Evolutionary conservation across 805 yeast species (phyloP).

Genomic region (Sugiyamaella valdiviana): DNA sequence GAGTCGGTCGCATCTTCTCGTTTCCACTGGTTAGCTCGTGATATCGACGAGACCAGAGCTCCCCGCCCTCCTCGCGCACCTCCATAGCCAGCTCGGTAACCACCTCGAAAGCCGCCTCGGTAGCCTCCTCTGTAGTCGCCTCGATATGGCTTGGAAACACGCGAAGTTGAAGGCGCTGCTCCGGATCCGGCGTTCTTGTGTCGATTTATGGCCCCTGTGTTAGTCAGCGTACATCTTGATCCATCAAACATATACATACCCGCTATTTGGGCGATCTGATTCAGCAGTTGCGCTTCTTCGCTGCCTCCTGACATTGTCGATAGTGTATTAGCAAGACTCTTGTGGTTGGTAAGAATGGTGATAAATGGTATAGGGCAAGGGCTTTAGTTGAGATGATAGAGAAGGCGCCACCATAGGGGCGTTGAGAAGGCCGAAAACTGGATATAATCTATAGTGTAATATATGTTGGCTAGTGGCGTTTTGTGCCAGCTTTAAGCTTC

Average conservation of each 20-base stretch:
- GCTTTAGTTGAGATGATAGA: too few relatives aligned
- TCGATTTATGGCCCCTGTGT: conserved; percentile 25
- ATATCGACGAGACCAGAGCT: not conserved
- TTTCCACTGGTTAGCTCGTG: not conserved
- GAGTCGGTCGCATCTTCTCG: not conserved
- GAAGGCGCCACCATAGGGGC: too few relatives aligned
- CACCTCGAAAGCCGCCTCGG: conserved; percentile 5
- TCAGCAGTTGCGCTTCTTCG: conserved; percentile 16
- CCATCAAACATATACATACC: too few relatives aligned
- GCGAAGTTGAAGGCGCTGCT: not conserved
- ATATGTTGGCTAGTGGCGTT: too few relatives aligned
- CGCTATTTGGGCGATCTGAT: conserved; percentile 23
- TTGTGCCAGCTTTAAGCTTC: too few relatives aligned
- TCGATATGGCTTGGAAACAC: not conserved
- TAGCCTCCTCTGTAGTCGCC: not conserved
- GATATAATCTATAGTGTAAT: too few relatives aligned
- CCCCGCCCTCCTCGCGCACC: not conserved
- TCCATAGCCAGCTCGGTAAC: not conserved
- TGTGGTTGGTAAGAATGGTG: too few relatives aligned
- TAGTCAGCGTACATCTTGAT: too few relatives aligned
- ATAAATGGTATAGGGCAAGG: too few relatives aligned
- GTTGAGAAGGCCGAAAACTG: too few relatives aligned
- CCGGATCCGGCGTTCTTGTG: conserved; percentile 14
- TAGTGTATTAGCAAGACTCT: not conserved
- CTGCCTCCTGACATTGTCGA: conserved; percentile 13